These are phyloP conservation scores for Aquilaria yunnanensis DNA, from an alignment of 345 rosid species.

Conservation along the genomic window DNA sequence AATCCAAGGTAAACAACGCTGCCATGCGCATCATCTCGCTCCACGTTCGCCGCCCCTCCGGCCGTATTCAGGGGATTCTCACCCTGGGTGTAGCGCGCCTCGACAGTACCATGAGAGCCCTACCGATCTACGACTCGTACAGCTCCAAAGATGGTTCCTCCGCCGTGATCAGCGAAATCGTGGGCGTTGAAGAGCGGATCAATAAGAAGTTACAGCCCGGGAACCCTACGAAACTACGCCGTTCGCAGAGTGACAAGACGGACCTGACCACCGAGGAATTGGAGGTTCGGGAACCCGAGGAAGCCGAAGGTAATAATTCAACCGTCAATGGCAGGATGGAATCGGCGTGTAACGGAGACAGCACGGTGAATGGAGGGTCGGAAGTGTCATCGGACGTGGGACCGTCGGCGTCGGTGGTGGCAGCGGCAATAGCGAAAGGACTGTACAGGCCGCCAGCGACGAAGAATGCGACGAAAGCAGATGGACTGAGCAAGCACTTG, in stretches of 20 bases:
- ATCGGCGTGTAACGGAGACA: slow-evolving; percentile 16
- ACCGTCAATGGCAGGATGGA: slow-evolving; percentile 1
- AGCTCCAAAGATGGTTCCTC: background rate
- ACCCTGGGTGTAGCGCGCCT: slow-evolving; percentile 66
- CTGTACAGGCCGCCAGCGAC: slow-evolving; percentile 50
- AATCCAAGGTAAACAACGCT: slow-evolving; percentile 21
- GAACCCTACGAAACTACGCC: slow-evolving; percentile 24
- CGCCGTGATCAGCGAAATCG: slow-evolving; percentile 8
- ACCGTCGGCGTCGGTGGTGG: slow-evolving; percentile 93
- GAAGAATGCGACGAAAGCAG: slow-evolving; percentile 29
- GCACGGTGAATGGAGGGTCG: slow-evolving; percentile 55
- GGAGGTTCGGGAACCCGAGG: background rate
- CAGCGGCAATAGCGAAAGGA: slow-evolving; percentile 90
- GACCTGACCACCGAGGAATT: slow-evolving; percentile 34
- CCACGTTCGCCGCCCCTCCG: slow-evolving; percentile 76
- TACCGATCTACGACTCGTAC: slow-evolving; percentile 46
- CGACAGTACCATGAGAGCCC: slow-evolving; percentile 64
- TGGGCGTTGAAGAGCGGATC: slow-evolving; percentile 13
- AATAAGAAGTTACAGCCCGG: no score
- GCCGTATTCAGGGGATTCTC: slow-evolving; percentile 84
- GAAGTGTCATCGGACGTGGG: slow-evolving; percentile 61
- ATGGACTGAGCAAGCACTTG: slow-evolving; percentile 32
- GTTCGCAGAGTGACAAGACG: slow-evolving; percentile 64
- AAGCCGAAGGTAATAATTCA: slow-evolving; percentile 5
- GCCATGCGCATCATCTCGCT: slow-evolving; percentile 40